phyloP scores from a whole-genome alignment of 2,329 filamentous ascomycete genomes.

The Leptographium wingfieldii region DNA sequence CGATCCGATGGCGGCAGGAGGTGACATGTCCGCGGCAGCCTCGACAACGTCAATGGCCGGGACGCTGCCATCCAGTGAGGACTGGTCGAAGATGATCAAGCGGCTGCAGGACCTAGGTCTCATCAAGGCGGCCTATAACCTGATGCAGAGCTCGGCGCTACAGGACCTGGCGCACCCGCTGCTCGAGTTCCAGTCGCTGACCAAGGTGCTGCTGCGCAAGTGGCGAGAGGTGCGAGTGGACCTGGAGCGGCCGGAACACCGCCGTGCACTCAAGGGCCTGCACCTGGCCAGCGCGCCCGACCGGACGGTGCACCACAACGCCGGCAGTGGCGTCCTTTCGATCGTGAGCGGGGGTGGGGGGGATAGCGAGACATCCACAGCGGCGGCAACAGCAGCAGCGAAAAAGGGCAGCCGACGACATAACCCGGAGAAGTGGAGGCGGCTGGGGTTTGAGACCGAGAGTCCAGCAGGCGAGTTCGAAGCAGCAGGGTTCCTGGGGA shows the following conservation, averaged over 20 bases:
- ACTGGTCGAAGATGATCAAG: constrained; percentile 96
- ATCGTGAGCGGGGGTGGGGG: constrained; percentile 14
- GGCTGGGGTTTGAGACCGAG: constrained; percentile 84
- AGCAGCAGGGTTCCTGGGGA: constrained; percentile 73
- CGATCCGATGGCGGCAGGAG: constrained; percentile 28
- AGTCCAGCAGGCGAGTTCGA: constrained; percentile 79
- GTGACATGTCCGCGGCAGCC: neutral
- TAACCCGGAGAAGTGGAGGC: constrained; percentile 84
- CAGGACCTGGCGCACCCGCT: constrained; percentile 84
- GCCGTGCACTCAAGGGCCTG: constrained; percentile 72
- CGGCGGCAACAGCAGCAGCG: constrained; percentile 17
- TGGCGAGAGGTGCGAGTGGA: constrained; percentile 83
- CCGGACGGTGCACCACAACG: constrained; percentile 21
- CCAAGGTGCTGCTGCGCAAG: constrained; percentile 73
- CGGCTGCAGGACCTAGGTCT: constrained; percentile 82
- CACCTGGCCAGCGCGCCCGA: constrained; percentile 72
- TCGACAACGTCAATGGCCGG: neutral
- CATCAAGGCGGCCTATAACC: constrained; percentile 77
- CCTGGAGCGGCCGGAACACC: constrained; percentile 75
- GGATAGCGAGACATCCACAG: constrained; percentile 1
- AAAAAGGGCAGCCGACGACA: constrained; percentile 58
- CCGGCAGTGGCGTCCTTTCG: neutral
- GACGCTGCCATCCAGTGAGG: constrained; percentile 33
- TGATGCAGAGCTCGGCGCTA: constrained; percentile 89
- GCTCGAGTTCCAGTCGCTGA: constrained; percentile 84